Base-by-base conservation (phyloP, 2,329 filamentous ascomycete genomes). In the Fusarium sp. region DNA sequence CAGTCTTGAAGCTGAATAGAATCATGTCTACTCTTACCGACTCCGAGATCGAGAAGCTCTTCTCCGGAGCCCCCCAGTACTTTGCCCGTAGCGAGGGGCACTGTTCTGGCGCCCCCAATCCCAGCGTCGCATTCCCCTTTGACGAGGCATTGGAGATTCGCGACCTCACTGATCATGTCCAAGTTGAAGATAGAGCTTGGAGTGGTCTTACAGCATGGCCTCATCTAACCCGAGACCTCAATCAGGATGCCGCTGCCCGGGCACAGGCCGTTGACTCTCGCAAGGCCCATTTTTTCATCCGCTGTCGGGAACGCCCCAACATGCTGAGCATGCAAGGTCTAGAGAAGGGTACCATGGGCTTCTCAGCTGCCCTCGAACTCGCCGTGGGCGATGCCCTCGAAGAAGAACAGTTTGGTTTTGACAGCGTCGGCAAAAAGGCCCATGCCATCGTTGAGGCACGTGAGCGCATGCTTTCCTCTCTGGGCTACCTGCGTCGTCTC, bases 21-120 rank as follows among this genome's bases (percentile, higher is more conserved):
- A 91, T 89, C 81, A 91, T 91, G 86, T 84, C 88, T 48, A 86
- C 86, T 54, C 83, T 92, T 65, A 86, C 82, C 75, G 86, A 89
- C 50, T 83, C 85, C 44, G 90, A 92, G 73, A 83, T 93, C 57
- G 89, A 91, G 81, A 89, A 90, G 80, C 86, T 93, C 76, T 94
- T 93, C 84, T 92, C 91, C 31, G 91, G 92, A n/a, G 92, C 92
- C 47, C 92, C 92, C 71, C 91, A 93, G 79, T 93, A 91, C 83
- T 91, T 90, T 79, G 87, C 89, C 73, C 86, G 88, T 58, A 87
- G 86, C 65, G 87, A 90, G 74, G 87, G 88, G 42, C 88, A 90
- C 79, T 88, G 85, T 78, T 87, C 86, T 65, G 89, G 86, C 56
- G 88, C 89, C 41, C 88, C 88, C 28, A 87, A 90, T 74, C 91